Evolutionary conservation across 805 yeast species (phyloP).

Genomic region (Blastobotrys muscicola): DNA sequence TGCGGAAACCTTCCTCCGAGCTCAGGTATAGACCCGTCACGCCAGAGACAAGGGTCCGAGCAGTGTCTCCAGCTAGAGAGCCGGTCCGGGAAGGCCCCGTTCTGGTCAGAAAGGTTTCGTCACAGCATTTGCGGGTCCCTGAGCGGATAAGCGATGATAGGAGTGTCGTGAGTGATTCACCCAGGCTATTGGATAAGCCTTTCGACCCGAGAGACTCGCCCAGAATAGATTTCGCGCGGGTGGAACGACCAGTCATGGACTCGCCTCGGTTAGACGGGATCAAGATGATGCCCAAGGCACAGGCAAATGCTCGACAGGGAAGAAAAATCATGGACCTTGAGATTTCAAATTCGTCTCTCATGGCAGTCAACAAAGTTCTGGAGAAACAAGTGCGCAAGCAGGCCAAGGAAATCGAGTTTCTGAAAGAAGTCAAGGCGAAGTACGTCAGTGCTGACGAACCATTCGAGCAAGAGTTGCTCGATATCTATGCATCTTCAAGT

Average conservation of each 20-base stretch:
- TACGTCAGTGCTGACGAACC: not conserved
- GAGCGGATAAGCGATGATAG: too few species aligned
- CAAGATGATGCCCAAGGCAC: not conserved
- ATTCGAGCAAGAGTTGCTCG: not conserved
- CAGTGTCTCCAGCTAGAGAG: too few species aligned
- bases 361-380: slow-evolving; percentile 20
- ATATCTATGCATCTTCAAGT: not conserved
- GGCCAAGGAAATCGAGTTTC: slow-evolving; percentile 14
- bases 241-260: not conserved
- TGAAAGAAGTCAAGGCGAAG: slow-evolving; percentile 4
- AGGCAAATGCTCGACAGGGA: not conserved
- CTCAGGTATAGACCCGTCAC: too few species aligned
- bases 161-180: too few species aligned
- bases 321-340: slow-evolving; percentile 24
- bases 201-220: too few species aligned
- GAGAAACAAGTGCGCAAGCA: slow-evolving; percentile 20
- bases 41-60: too few species aligned
- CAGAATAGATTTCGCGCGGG: too few species aligned
- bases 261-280: not conserved
- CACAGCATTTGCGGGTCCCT: too few species aligned
- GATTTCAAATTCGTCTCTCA: slow-evolving; percentile 22
- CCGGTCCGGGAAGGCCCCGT: too few species aligned
- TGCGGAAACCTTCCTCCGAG: too few species aligned
- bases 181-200: too few species aligned
- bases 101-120: too few species aligned